Evolutionary conservation across 2,329 filamentous ascomycete genomes (phyloP), one percentile per base, ranked within the genome.

Genomic region (Dendrostoma leiphaemia): DNA sequence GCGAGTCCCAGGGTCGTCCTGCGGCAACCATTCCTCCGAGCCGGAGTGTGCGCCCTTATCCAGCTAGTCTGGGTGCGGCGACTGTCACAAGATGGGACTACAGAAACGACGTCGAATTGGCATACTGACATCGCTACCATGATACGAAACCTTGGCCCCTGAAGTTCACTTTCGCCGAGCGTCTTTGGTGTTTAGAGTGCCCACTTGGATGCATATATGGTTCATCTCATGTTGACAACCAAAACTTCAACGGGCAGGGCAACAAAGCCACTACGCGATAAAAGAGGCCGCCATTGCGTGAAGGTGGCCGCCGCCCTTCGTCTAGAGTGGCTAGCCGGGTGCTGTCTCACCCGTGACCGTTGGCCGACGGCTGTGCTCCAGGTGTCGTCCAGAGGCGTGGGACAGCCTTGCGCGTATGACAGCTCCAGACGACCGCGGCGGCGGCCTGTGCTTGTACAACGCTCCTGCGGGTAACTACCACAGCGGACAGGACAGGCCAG

Each of bases 271-370:
- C 44, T 32, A 15, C 17, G 17, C 24, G n/a, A 29, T 34, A n/a
- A 23, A 4, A 31, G n/a, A 24, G 9, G 19, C 19, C 23, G 40
- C 52, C n/a, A n/a, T n/a, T n/a, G n/a, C n/a, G n/a, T n/a, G n/a
- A n/a, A n/a, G n/a, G n/a, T n/a, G n/a, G n/a, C n/a, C n/a, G n/a
- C n/a, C n/a, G 19, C 29, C 38, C 24, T 10, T 17, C 3, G n/a
- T 37, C 28, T 17, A 35, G 31, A 48, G 49, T 32, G 35, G 50
- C 45, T 24, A 46, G 34, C 37, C 38, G 31, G 38, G 28, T 44
- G 44, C 21, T 44, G 45, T 56, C 45, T 43, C 21, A 38, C 40
- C 34, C 45, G 32, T 38, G 38, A 26, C 52, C 35, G 26, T 32
- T 32, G 52, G 32, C 19, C 31, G 9, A 47, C 21, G 31, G 21